Percentiles rank a stretch among this genome's conserved stretches.
phyloP scores from a whole-genome alignment of 2,329 filamentous ascomycete genomes.

The Macrophomina pseudophaseolina region DNA sequence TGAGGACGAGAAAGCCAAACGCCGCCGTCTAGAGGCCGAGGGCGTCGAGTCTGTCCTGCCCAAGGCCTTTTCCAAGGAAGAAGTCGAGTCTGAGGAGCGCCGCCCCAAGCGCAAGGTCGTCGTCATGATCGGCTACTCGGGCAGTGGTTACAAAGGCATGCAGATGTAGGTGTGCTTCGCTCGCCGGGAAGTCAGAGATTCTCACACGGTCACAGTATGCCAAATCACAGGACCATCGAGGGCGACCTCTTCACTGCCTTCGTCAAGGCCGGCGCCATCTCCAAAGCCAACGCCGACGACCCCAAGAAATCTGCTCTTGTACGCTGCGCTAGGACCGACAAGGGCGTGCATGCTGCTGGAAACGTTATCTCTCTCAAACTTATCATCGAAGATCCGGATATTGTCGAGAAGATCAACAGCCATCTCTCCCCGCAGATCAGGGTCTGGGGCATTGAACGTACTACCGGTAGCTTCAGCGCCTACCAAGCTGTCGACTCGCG shows the following conservation, averaged over 20 bases:
- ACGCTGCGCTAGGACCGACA: conserved; percentile 93
- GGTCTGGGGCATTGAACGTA: conserved; percentile 90
- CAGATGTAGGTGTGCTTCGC: conserved; percentile 66
- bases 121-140: conserved; percentile 92
- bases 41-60: conserved; percentile 57
- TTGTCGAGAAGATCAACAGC: conserved; percentile 90
- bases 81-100: conserved; percentile 85
- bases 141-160: conserved; percentile 96
- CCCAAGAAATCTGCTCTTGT: conserved; percentile 95
- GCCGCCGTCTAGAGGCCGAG: conserved; percentile 45
- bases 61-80: conserved; percentile 71
- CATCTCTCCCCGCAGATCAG: conserved; percentile 86
- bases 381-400: conserved; percentile 87
- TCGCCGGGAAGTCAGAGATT: not conserved
- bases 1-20: conserved; percentile 45
- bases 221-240: conserved; percentile 81
- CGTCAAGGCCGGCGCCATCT: conserved; percentile 88
- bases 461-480: conserved; percentile 89
- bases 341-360: conserved; percentile 94
- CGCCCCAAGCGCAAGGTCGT: conserved; percentile 96
- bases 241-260: conserved; percentile 93
- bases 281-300: conserved; percentile 94
- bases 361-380: conserved; percentile 95
- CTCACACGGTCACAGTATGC: conserved; percentile 10
- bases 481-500: conserved; percentile 94